These are phyloP conservation scores for Pseudogymnoascus sp. DNA, from an alignment of 2,329 filamentous ascomycete species.

Conservation along the genomic window DNA sequence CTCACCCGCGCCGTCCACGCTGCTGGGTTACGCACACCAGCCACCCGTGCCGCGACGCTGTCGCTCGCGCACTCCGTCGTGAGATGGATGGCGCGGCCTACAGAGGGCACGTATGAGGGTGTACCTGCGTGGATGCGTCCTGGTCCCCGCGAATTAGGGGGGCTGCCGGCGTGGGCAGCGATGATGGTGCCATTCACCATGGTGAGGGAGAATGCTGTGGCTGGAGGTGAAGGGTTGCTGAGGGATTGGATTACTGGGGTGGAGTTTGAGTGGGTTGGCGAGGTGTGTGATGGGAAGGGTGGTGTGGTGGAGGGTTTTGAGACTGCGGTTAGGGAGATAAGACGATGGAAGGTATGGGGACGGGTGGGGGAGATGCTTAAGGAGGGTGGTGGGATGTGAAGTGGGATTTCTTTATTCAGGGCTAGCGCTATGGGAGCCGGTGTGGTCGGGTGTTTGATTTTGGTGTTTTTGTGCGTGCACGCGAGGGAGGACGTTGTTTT, in stretches of 20 bases:
- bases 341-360: not conserved
- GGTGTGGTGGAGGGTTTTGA: not conserved
- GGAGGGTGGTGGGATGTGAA: not conserved
- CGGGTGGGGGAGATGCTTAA: not conserved
- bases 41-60: not conserved
- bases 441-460: not conserved
- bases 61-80: not conserved
- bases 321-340: not conserved
- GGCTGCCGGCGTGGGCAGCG: not conserved
- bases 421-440: not conserved
- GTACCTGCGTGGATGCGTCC: not conserved
- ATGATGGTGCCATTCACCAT: not conserved
- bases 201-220: not conserved
- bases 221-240: not conserved
- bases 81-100: not conserved
- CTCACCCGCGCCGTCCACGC: not conserved
- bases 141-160: not conserved
- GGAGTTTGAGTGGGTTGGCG: not conserved
- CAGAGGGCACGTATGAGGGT: not conserved
- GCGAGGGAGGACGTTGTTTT: not conserved
- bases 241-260: not conserved
- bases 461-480: not conserved
- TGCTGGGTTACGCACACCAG: not conserved
- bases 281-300: not conserved
- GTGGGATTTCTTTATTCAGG: not conserved